These are phyloP conservation scores for Isatis tinctoria DNA, from an alignment of 345 rosid genomes.

Conservation along the genomic window DNA sequence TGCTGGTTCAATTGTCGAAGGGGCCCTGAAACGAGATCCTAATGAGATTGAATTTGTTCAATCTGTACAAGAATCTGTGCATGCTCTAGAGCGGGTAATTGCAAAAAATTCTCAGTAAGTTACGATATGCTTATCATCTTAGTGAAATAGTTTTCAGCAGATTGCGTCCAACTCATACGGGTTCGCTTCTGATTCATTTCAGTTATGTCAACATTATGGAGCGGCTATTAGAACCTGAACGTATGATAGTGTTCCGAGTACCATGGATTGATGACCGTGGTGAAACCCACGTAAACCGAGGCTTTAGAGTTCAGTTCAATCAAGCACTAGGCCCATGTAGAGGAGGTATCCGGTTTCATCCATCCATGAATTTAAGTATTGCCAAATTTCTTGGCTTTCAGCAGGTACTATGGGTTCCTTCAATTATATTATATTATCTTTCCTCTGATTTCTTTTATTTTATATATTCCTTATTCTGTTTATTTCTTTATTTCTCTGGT, in stretches of 20 bases:
- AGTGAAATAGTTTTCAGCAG: constrained; percentile 4
- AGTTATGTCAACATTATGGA: constrained; percentile 97
- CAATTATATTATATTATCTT: background rate
- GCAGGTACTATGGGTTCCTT: constrained; percentile 48
- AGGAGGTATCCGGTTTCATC: constrained; percentile 96
- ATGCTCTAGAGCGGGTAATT: constrained; percentile 97
- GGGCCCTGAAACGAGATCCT: constrained; percentile 89
- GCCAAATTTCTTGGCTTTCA: constrained; percentile 93
- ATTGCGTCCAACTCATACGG: constrained; percentile 14
- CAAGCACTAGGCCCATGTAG: constrained; percentile 97
- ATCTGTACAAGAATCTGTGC: constrained; percentile 92
- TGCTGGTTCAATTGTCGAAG: constrained; percentile 96
- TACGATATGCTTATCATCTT: constrained; percentile 29
- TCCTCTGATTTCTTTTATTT: background rate
- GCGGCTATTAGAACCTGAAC: constrained; percentile 90
- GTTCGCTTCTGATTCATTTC: constrained; percentile 32
- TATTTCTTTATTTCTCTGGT: background rate
- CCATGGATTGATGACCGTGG: constrained; percentile 99
- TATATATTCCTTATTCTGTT: background rate
- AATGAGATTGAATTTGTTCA: constrained; percentile 92
- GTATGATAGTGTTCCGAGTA: constrained; percentile 87
- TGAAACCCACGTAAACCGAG: constrained; percentile 94
- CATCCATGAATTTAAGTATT: constrained; percentile 81
- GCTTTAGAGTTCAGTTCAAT: constrained; percentile 92
- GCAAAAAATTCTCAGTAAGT: constrained; percentile 97